These are phyloP conservation scores for Talaromyces verruculosus DNA, from an alignment of 2,329 filamentous ascomycete species.

Conservation along the genomic window DNA sequence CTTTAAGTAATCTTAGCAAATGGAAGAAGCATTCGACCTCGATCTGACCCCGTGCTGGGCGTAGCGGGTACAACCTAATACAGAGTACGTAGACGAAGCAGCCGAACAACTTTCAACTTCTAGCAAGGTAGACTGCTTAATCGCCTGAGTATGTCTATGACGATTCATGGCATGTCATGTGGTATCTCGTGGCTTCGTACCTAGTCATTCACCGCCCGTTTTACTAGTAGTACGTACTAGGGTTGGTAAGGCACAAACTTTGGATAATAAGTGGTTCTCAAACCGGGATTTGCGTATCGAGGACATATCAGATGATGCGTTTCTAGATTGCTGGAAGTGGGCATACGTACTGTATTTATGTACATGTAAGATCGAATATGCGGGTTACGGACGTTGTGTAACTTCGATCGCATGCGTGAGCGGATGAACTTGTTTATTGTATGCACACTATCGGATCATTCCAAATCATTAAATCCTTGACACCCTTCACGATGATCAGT, in stretches of 20 bases:
- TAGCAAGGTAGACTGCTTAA: not conserved
- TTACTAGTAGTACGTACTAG: not conserved
- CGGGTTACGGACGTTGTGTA: slow-evolving; percentile 9
- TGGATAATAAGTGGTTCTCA: not conserved
- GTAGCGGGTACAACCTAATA: not conserved
- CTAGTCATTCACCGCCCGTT: not conserved
- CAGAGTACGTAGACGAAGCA: not conserved
- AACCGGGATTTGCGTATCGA: not conserved
- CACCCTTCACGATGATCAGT: not conserved
- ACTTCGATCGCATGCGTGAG: slow-evolving; percentile 10
- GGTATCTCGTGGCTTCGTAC: not conserved
- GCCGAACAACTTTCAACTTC: not conserved
- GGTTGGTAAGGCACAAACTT: not conserved
- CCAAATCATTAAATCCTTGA: not conserved
- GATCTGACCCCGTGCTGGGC: not conserved
- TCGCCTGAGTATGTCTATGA: not conserved
- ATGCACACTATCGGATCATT: not conserved
- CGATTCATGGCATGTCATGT: slow-evolving; percentile 5
- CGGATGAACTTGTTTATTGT: not conserved
- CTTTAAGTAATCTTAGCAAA: not conserved
- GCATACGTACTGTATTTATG: not conserved
- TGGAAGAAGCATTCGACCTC: not conserved
- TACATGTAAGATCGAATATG: slow-evolving; percentile 1
- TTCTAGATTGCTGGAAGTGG: not conserved
- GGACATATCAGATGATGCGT: not conserved